phyloP scores from a whole-genome alignment of 345 rosid genomes.

The Xanthoceras sorbifolium region DNA sequence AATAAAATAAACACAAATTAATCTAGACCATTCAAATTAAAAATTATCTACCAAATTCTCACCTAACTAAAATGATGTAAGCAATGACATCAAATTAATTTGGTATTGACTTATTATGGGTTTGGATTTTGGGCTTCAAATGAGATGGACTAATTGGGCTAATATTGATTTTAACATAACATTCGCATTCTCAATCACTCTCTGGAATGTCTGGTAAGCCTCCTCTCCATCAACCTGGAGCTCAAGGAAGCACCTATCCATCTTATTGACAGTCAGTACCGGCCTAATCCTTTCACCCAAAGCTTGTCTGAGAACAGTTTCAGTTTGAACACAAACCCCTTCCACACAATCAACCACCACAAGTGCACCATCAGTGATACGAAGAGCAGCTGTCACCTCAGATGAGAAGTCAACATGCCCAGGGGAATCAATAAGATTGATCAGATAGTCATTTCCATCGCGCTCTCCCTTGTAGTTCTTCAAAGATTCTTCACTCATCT shows the following conservation, averaged over 20 bases:
- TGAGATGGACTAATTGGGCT: no score
- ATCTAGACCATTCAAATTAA: no score
- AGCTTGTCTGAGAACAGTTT: conserved; percentile 61
- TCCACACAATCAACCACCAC: conserved; percentile 67
- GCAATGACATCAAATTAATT: no score
- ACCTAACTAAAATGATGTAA: no score
- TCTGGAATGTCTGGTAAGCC: conserved; percentile 69
- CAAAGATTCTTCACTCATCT: conserved; percentile 42
- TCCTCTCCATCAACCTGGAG: conserved; percentile 87
- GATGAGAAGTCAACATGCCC: conserved; percentile 81
- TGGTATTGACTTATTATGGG: no score
- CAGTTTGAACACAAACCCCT: conserved; percentile 72
- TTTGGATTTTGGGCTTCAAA: no score
- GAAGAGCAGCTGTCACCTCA: conserved; percentile 82
- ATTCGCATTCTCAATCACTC: conserved; percentile 79
- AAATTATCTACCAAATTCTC: no score
- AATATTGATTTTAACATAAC: no score
- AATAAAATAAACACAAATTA: no score
- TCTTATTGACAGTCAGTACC: conserved; percentile 78
- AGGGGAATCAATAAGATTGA: conserved; percentile 79
- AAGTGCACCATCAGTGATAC: conserved; percentile 70
- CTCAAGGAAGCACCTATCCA: conserved; percentile 87
- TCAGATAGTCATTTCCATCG: conserved; percentile 62
- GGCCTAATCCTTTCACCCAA: conserved; percentile 67
- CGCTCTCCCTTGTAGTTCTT: conserved; percentile 55